A percentile compares a stretch with the other conserved stretches of the same genome.
Conservation (phyloP, 2,329 filamentous ascomycete genomes). For the Cryphonectria nitschkei region DNA sequence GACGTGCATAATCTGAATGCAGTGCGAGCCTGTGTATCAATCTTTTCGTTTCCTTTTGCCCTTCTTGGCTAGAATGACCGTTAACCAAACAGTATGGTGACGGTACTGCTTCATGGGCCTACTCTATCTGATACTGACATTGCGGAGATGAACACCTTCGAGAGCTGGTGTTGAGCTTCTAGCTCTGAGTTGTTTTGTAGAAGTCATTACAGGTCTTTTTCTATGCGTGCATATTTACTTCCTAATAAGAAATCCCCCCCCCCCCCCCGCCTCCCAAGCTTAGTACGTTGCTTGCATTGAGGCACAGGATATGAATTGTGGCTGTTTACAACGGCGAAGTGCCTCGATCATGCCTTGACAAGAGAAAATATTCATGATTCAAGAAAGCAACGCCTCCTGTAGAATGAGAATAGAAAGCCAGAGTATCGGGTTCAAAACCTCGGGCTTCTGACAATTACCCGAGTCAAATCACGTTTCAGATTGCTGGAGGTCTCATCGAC, state of each 20-base stretch:
- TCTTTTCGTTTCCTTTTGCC: conserved; percentile 24
- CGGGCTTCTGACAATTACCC: neutral
- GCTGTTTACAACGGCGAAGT: neutral
- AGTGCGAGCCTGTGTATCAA: conserved; percentile 10
- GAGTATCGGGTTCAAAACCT: neutral
- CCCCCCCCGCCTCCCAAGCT: neutral
- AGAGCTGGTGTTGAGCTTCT: neutral
- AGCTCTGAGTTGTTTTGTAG: neutral
- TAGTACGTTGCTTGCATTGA: neutral
- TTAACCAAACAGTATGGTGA: neutral
- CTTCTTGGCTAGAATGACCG: conserved; percentile 17
- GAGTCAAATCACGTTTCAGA: conserved; percentile 5
- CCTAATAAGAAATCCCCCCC: neutral
- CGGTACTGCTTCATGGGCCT: neutral
- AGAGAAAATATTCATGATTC: neutral
- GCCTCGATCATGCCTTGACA: neutral
- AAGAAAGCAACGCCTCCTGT: neutral
- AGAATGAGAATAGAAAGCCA: neutral
- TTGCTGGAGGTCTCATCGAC: neutral
- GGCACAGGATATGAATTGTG: neutral
- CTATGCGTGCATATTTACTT: neutral
- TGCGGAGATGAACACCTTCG: neutral
- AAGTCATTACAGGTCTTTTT: neutral
- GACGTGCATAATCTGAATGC: conserved; percentile 15
- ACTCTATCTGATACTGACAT: neutral